Evolutionary conservation across 495 filamentous ascomycete genomes (phyloP), one percentile per base, ranked within the genome.

Genomic region (Trichoderma parareesei): DNA sequence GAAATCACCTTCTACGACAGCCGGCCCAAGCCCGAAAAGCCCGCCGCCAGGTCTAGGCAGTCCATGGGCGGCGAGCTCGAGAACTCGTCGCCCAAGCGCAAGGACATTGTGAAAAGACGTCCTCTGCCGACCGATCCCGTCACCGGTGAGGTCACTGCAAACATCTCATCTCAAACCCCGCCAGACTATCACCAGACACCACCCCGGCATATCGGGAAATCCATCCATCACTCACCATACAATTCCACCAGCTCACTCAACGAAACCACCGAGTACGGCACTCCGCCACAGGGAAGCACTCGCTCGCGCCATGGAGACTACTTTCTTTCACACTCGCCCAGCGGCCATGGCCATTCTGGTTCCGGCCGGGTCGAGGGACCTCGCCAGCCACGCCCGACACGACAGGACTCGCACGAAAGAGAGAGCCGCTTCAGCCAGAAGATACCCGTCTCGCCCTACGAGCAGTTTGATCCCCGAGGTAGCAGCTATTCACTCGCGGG

Each of bases 1-100:
- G 94, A 99, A 74, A 87, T 96, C 75, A 98, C 94, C 37, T 99
- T 90, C 75, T 98, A 97, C 76, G 94, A 99, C 73, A 88, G 83
- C 43, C 85, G 93, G 14, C 87, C 91, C 42, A 92, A 92, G 75
- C 84, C 87, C 16, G 90, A 89, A 67, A 82, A 84, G 60, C 70
- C 80, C 20, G 81, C 77, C 42, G 83, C 84, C 62, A 84, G 81
- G 67, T 78, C 81, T 65, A 83, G 79, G 61, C 62, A 67, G 0
- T 67, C 68, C 63, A 64, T 70, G 20, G 70, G 69, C 4, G 65
- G 68, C 8, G 76, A 78, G 38, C 44, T 63, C 27, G 70, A 66
- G 64, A 70, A 68, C 38, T 66, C 68, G 20, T 62, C 73, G 16
- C 43, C 59, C 46, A 61, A 37, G 18, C 66, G 43, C 42, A 81